phyloP scores from a whole-genome alignment of 352 stramenopile species.

The Pythium coloratum region DNA sequence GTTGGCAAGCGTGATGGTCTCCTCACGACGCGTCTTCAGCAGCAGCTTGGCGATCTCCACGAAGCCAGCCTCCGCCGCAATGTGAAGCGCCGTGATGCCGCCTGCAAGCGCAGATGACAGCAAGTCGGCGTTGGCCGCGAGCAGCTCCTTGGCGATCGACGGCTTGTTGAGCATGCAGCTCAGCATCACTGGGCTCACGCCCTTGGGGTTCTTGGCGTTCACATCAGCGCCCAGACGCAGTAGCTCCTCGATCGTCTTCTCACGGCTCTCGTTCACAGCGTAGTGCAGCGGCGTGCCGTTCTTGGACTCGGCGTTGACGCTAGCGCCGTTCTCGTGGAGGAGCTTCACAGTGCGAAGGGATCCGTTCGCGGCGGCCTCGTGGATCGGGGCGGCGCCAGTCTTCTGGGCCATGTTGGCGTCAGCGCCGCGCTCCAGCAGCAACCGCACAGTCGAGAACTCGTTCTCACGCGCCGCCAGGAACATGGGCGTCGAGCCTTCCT shows the following conservation, averaged over 20 bases:
- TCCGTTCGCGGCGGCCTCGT: slow-evolving; percentile 68
- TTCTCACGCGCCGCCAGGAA: slow-evolving; percentile 77
- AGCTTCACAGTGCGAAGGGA: slow-evolving; percentile 29
- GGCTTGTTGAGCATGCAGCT: slow-evolving; percentile 80
- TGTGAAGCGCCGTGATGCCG: slow-evolving; percentile 71
- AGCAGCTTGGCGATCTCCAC: slow-evolving; percentile 60
- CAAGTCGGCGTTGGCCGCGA: slow-evolving; percentile 44
- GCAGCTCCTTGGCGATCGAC: slow-evolving; percentile 52
- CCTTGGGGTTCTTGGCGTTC: slow-evolving; percentile 62
- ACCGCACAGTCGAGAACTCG: slow-evolving; percentile 65
- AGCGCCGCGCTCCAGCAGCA: slow-evolving; percentile 58
- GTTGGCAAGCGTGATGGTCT: slow-evolving; percentile 56
- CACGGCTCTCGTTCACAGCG: slow-evolving; percentile 76
- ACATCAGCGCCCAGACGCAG: slow-evolving; percentile 61
- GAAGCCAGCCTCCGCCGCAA: slow-evolving; percentile 74
- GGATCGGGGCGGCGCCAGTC: slow-evolving; percentile 63
- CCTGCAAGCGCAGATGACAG: slow-evolving; percentile 55
- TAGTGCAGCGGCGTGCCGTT: slow-evolving; percentile 81
- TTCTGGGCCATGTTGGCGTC: slow-evolving; percentile 55
- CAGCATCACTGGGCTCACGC: slow-evolving; percentile 75
- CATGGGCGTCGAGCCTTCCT: slow-evolving; percentile 68
- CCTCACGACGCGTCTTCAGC: slow-evolving; percentile 43
- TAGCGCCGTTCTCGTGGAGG: slow-evolving; percentile 44
- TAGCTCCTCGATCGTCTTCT: slow-evolving; percentile 73
- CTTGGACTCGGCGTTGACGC: slow-evolving; percentile 58